These are phyloP conservation scores for Cytospora chrysosperma DNA, from an alignment of 2,329 filamentous ascomycete species.

Conservation along the genomic window DNA sequence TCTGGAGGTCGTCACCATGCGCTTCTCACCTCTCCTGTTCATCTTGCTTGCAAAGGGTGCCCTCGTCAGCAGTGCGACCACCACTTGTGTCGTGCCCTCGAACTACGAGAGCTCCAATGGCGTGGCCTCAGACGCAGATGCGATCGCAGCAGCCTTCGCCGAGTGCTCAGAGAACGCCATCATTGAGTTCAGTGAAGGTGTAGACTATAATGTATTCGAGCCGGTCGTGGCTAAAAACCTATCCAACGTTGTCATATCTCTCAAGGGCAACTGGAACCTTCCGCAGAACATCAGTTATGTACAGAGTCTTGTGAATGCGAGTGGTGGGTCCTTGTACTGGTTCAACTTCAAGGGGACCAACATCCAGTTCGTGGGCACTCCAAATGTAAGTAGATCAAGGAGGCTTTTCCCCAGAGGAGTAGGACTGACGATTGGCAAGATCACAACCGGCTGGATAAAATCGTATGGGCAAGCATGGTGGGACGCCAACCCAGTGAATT, in stretches of 20 bases:
- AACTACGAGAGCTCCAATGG: slow-evolving; percentile 33
- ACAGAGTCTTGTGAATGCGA: slow-evolving; percentile 36
- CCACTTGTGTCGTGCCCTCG: slow-evolving; percentile 26
- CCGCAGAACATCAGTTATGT: slow-evolving; percentile 40
- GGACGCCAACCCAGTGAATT: slow-evolving; percentile 41
- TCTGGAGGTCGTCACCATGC: background rate
- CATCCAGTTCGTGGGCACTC: slow-evolving; percentile 36
- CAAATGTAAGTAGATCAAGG: slow-evolving; percentile 32
- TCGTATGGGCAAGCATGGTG: slow-evolving; percentile 47
- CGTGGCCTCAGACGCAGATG: slow-evolving; percentile 40
- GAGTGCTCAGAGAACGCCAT: slow-evolving; percentile 36
- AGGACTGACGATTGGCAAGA: slow-evolving; percentile 12
- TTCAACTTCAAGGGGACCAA: slow-evolving; percentile 36
- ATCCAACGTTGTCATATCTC: slow-evolving; percentile 41
- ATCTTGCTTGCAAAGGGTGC: background rate
- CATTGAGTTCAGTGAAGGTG: slow-evolving; percentile 40
- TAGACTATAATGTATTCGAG: slow-evolving; percentile 42
- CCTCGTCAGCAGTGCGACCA: background rate
- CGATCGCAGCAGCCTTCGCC: slow-evolving; percentile 37
- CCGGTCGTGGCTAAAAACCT: slow-evolving; percentile 40
- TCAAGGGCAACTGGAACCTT: slow-evolving; percentile 44
- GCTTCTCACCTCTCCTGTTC: background rate
- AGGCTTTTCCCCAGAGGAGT: background rate
- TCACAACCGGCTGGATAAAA: slow-evolving; percentile 41
- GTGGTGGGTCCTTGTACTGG: slow-evolving; percentile 37